phyloP scores from a whole-genome alignment of 192 early-diverging fungal genomes.

The Umbelopsis vinacea region DNA sequence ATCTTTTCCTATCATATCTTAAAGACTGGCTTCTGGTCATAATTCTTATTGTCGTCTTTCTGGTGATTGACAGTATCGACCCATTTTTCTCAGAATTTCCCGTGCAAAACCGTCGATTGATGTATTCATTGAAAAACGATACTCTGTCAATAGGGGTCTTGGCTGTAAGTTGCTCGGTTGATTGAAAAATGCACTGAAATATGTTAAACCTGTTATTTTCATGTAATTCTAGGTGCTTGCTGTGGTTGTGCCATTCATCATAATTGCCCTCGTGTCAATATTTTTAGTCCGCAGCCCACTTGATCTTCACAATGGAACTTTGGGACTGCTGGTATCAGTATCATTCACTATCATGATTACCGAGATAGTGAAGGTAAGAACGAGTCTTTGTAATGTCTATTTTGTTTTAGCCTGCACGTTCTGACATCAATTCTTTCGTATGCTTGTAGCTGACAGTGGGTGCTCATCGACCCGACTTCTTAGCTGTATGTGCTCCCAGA shows the following conservation, averaged over 20 bases:
- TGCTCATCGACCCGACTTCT: constrained; percentile 55
- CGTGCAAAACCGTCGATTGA: background rate
- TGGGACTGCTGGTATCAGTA: constrained; percentile 47
- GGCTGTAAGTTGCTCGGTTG: background rate
- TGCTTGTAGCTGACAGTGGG: constrained; percentile 46
- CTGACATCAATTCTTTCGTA: background rate
- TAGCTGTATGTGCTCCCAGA: constrained; percentile 49
- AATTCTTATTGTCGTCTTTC: constrained; percentile 4
- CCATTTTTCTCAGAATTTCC: constrained; percentile 5
- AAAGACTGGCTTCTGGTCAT: constrained; percentile 16
- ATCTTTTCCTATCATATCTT: constrained; percentile 11
- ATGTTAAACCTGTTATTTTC: background rate
- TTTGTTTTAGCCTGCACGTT: background rate
- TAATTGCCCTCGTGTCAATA: constrained; percentile 34
- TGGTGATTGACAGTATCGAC: constrained; percentile 10
- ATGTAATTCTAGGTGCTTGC: constrained; percentile 36
- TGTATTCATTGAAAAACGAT: constrained; percentile 13
- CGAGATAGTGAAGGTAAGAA: constrained; percentile 47
- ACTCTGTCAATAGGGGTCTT: background rate
- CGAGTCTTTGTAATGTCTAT: background rate
- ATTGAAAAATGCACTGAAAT: background rate
- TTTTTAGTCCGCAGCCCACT: constrained; percentile 35
- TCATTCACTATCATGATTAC: constrained; percentile 54
- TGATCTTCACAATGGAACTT: constrained; percentile 47
- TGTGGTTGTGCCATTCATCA: constrained; percentile 38